These are phyloP conservation scores for Hylodesmum podocarpum DNA, from an alignment of 306 rosid species.

Conservation along the genomic window DNA sequence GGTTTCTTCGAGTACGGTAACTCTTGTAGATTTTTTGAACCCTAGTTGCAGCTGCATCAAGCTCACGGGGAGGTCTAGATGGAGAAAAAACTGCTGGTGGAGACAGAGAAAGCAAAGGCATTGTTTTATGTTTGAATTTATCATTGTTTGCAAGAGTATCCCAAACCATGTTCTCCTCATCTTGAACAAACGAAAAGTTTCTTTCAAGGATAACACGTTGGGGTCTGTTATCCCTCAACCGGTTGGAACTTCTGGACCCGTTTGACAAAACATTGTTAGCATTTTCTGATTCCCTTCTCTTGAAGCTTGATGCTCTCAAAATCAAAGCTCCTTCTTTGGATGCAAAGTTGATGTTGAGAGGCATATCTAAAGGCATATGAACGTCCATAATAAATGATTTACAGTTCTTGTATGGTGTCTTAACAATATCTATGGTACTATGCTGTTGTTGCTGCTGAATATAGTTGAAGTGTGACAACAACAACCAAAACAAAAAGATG, in stretches of 20 bases:
- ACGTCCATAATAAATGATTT: background rate
- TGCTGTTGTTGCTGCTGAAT: background rate
- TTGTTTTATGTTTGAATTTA: slow-evolving; percentile 35
- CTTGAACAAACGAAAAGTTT: slow-evolving; percentile 47
- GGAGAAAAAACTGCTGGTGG: slow-evolving; percentile 48
- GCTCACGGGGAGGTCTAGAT: slow-evolving; percentile 65
- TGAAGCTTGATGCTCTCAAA: slow-evolving; percentile 58
- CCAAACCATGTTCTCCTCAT: slow-evolving; percentile 8
- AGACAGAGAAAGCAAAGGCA: slow-evolving; percentile 58
- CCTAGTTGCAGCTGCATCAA: slow-evolving; percentile 80
- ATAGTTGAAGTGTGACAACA: background rate
- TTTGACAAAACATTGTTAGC: slow-evolving; percentile 16
- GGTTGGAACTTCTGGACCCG: slow-evolving; percentile 38
- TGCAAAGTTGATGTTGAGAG: slow-evolving; percentile 34
- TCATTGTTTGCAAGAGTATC: slow-evolving; percentile 25
- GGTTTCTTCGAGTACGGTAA: slow-evolving; percentile 86
- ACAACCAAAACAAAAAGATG: slow-evolving; percentile 31
- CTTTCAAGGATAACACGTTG: slow-evolving; percentile 45
- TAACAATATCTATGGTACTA: background rate
- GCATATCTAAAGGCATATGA: background rate
- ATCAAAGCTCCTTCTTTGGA: slow-evolving; percentile 37
- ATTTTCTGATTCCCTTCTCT: slow-evolving; percentile 41
- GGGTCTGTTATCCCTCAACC: slow-evolving; percentile 57
- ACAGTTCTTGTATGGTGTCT: slow-evolving; percentile 24
- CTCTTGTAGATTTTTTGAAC: slow-evolving; percentile 86